Evolutionary conservation across 805 yeast species (phyloP).

Genomic region (Teunomyces panamensis): DNA sequence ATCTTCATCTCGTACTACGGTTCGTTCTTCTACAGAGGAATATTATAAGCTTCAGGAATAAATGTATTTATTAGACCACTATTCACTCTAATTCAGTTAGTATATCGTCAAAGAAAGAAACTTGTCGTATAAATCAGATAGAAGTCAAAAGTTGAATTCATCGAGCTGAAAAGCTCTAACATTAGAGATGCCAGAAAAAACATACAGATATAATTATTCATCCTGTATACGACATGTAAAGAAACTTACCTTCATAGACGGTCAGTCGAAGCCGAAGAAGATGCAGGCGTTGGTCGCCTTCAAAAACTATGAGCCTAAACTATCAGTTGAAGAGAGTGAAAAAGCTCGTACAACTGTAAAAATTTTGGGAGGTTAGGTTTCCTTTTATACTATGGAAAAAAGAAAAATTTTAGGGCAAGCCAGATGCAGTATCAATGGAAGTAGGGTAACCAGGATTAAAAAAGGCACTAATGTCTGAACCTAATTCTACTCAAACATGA

Average conservation of each 20-base stretch:
- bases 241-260: background rate
- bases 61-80: background rate
- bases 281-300: background rate
- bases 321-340: background rate
- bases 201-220: slow-evolving; percentile 38
- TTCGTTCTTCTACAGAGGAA: too few species aligned
- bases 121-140: slow-evolving; percentile 46
- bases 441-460: background rate
- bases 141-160: slow-evolving; percentile 74
- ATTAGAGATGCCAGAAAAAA: slow-evolving; percentile 94
- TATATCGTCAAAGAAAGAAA: background rate
- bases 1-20: too few species aligned
- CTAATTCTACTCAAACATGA: too few species aligned
- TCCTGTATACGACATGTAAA: slow-evolving; percentile 20
- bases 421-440: background rate
- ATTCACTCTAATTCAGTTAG: slow-evolving; percentile 2
- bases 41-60: too few species aligned
- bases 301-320: background rate
- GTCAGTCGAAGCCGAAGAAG: background rate
- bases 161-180: slow-evolving; percentile 76
- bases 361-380: background rate
- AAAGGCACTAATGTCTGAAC: background rate
- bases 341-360: background rate
- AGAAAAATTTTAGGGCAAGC: background rate
- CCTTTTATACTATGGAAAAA: background rate